phyloP scores from a whole-genome alignment of 148 eudicot genomes.

The Chenopodium suecicum region DNA sequence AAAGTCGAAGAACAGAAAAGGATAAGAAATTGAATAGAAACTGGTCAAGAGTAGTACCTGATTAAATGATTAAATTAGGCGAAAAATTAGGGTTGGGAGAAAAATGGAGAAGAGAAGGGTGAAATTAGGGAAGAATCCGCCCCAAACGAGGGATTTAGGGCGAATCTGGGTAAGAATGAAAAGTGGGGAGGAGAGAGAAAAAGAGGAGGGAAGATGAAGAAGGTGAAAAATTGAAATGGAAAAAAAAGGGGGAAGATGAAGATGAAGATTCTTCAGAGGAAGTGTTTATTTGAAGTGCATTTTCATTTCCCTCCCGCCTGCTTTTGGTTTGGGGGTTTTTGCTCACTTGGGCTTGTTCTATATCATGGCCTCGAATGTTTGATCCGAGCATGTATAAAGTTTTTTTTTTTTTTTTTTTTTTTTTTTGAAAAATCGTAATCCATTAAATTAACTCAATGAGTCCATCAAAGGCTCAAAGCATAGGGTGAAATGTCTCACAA shows the following conservation, averaged over 20 bases:
- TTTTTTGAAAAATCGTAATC: too few relatives aligned
- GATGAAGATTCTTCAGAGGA: background rate
- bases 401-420: too few relatives aligned
- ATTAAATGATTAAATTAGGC: constrained; percentile 3
- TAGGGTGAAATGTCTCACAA: too few relatives aligned
- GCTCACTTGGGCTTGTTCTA: background rate
- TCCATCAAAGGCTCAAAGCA: too few relatives aligned
- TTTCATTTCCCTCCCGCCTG: constrained; percentile 28
- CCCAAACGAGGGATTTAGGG: constrained; percentile 30
- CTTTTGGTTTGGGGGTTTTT: background rate
- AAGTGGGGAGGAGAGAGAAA: background rate
- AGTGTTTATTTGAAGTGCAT: constrained; percentile 17
- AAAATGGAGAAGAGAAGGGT: background rate
- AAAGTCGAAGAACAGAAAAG: background rate
- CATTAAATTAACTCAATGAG: too few relatives aligned
- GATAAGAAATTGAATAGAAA: background rate
- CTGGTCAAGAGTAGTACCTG: background rate
- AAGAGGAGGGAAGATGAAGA: background rate
- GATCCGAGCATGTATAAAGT: too few relatives aligned
- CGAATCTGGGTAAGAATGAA: constrained; percentile 8
- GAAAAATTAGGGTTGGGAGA: background rate
- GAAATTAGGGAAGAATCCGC: background rate
- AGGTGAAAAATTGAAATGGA: background rate
- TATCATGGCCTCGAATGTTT: too few relatives aligned
- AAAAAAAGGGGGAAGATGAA: background rate